A percentile compares a stretch with the other conserved stretches of the same genome.
These are phyloP conservation scores for Eutrema heterophyllum DNA, from an alignment of 345 rosid species.

Conservation along the genomic window DNA sequence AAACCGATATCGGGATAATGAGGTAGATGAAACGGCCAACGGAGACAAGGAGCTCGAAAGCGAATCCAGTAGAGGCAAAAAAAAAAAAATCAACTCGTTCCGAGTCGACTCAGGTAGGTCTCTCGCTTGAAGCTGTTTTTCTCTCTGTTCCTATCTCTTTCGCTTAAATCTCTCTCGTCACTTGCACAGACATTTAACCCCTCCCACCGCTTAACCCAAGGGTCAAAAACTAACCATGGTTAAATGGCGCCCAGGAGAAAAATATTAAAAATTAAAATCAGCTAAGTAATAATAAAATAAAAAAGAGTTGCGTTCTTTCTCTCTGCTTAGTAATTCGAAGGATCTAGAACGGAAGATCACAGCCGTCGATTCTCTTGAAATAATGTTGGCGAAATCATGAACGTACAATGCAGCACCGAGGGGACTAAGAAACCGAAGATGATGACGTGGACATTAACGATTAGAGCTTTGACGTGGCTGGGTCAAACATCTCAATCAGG, in stretches of 20 bases:
- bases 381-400: conserved; percentile 1
- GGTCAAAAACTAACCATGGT: conserved; percentile 31
- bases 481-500: conserved; percentile 31
- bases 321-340: conserved; percentile 34
- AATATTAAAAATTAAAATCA: neutral
- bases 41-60: conserved; percentile 7
- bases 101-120: conserved; percentile 28
- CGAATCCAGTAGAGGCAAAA: neutral
- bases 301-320: neutral
- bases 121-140: conserved; percentile 28
- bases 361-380: conserved; percentile 43
- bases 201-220: conserved; percentile 23
- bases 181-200: conserved; percentile 27
- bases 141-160: conserved; percentile 21
- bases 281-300: neutral
- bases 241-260: neutral
- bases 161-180: conserved; percentile 5
- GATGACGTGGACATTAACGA: conserved; percentile 45
- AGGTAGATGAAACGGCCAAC: conserved; percentile 13
- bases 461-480: conserved; percentile 47
- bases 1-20: neutral
- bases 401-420: conserved; percentile 35
- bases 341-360: conserved; percentile 41
- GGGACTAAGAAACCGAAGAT: neutral
- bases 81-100: conserved; percentile 14